Evolutionary conservation across 192 early-diverging fungal genomes (phyloP).

Genomic region (Linnemannia hyalina): DNA sequence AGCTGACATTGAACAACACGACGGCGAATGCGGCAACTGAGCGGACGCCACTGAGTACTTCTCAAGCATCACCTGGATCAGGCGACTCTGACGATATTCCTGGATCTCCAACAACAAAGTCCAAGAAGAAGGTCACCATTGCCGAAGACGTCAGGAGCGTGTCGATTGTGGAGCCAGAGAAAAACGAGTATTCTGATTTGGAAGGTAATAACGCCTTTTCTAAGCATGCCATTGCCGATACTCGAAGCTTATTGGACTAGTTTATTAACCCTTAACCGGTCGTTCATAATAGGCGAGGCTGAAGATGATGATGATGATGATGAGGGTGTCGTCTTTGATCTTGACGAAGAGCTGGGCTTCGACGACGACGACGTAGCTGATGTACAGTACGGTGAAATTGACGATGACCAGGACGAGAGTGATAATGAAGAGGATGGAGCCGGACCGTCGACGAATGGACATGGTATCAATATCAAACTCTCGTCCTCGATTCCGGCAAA

Average conservation of each 20-base stretch:
- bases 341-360: slow-evolving; percentile 52
- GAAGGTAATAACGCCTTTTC: neutral
- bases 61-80: neutral
- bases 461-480: slow-evolving; percentile 21
- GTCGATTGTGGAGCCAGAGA: slow-evolving; percentile 36
- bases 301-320: slow-evolving; percentile 30
- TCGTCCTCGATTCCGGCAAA: slow-evolving; percentile 17
- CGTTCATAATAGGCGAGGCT: slow-evolving; percentile 8
- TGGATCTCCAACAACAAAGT: slow-evolving; percentile 23
- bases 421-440: neutral
- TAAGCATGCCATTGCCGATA: too few species aligned
- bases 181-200: slow-evolving; percentile 5
- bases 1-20: slow-evolving; percentile 25
- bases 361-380: slow-evolving; percentile 16
- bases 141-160: slow-evolving; percentile 22
- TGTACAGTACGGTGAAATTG: neutral
- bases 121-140: slow-evolving; percentile 55
- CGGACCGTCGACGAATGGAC: neutral
- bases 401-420: neutral
- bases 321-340: slow-evolving; percentile 47
- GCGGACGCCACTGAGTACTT: neutral
- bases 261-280: neutral
- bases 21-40: slow-evolving; percentile 25
- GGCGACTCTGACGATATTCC: neutral
- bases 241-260: neutral